These are phyloP conservation scores for Ambispora gerdemannii DNA, from an alignment of 192 early-diverging fungal genomes.

Conservation along the genomic window DNA sequence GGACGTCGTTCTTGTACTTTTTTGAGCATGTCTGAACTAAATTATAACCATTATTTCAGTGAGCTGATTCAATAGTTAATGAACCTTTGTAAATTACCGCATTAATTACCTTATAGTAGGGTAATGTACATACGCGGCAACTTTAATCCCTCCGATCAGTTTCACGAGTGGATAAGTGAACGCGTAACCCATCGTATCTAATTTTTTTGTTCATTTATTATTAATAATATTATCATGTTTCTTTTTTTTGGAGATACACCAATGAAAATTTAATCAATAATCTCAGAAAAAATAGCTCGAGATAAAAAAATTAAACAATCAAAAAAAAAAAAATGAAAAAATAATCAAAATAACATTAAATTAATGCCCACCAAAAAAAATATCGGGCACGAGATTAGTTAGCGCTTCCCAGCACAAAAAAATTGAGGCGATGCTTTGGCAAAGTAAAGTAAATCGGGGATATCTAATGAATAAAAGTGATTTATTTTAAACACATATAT, in stretches of 20 bases:
- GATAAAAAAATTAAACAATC: too few species aligned
- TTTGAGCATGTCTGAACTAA: slow-evolving; percentile 82
- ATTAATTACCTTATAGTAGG: slow-evolving; percentile 87
- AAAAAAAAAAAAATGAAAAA: too few species aligned
- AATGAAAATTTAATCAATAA: too few species aligned
- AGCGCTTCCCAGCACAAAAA: slow-evolving; percentile 76
- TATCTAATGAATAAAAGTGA: slow-evolving; percentile 66
- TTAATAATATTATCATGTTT: neutral
- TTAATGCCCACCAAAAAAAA: slow-evolving; percentile 69
- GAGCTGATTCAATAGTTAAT: too few species aligned
- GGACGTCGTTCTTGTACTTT: slow-evolving; percentile 61
- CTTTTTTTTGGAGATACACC: too few species aligned
- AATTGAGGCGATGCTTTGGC: slow-evolving; percentile 83
- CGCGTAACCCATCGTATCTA: slow-evolving; percentile 95
- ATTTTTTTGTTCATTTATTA: too few species aligned
- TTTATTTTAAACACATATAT: too few species aligned
- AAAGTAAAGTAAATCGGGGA: slow-evolving; percentile 75
- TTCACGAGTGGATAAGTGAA: slow-evolving; percentile 85
- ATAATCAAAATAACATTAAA: too few species aligned
- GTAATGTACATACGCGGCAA: slow-evolving; percentile 92
- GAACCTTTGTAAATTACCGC: too few species aligned
- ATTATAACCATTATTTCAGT: too few species aligned
- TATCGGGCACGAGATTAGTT: slow-evolving; percentile 60
- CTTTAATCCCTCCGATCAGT: slow-evolving; percentile 53
- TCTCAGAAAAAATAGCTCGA: too few species aligned